Evolutionary conservation across 176 grass and related monocot genomes (phyloP).

Genomic region (Oryza longistaminata): DNA sequence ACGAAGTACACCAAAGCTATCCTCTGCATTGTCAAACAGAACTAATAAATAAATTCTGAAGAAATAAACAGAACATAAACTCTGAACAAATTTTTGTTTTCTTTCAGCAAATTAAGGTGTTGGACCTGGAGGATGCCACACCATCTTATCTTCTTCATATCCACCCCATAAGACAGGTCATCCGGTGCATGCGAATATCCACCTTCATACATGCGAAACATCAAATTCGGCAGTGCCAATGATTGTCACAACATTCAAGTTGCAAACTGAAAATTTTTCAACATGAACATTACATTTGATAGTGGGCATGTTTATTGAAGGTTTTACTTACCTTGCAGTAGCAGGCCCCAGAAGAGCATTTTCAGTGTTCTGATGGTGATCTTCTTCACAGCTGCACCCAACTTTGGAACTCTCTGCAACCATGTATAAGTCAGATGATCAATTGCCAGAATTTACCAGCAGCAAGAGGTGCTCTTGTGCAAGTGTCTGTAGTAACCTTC

Average conservation of each 20-base stretch:
- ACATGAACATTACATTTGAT: background rate
- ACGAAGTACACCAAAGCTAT: constrained; percentile 77
- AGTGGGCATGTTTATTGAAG: background rate
- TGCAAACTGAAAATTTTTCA: background rate
- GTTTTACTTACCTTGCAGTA: constrained; percentile 57
- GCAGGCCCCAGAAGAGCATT: constrained; percentile 70
- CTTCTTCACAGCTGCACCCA: constrained; percentile 42
- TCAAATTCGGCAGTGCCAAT: background rate
- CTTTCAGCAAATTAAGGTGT: background rate
- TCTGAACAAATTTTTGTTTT: background rate
- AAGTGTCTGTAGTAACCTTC: constrained; percentile 46
- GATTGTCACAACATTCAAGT: background rate
- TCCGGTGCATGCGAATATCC: constrained; percentile 83
- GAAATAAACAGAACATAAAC: background rate
- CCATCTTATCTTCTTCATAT: constrained; percentile 78
- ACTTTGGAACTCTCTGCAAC: constrained; percentile 60
- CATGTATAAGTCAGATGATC: background rate
- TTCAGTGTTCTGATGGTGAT: constrained; percentile 58
- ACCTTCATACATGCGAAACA: constrained; percentile 36
- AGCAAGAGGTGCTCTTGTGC: background rate
- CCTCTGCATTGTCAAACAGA: constrained; percentile 40
- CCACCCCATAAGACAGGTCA: constrained; percentile 76
- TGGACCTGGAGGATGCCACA: constrained; percentile 80
- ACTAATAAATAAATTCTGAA: background rate
- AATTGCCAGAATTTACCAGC: background rate